Evolutionary conservation across 768 basidiomycete genomes (phyloP).

Genomic region (Phlebiopsis gigantea): DNA sequence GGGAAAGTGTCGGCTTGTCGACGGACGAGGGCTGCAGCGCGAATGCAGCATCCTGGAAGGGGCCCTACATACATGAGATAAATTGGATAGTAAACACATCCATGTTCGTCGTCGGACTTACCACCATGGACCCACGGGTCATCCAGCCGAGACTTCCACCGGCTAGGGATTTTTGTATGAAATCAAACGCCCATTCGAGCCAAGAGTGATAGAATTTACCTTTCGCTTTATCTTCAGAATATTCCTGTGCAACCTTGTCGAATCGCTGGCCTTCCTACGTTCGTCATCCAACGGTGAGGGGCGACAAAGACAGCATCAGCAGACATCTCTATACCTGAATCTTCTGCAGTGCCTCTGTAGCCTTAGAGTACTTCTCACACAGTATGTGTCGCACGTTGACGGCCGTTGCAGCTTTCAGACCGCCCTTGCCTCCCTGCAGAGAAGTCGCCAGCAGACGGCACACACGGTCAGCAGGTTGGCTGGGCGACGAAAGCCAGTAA

Average conservation of each 20-base stretch:
- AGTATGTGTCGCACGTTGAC: conserved; percentile 85
- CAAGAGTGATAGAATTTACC: conserved; percentile 31
- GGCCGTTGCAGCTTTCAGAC: conserved; percentile 72
- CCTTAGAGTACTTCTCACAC: conserved; percentile 84
- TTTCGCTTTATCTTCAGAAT: conserved; percentile 90
- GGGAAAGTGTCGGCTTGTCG: conserved; percentile 68
- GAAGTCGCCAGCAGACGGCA: neutral
- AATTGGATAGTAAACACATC: neutral
- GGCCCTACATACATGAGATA: conserved; percentile 30
- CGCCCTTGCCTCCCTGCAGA: conserved; percentile 31
- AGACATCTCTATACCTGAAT: conserved; percentile 50
- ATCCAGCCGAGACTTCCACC: conserved; percentile 89
- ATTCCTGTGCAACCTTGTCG: conserved; percentile 86
- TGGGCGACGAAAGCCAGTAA: too few species aligned
- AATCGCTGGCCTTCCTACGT: conserved; percentile 74
- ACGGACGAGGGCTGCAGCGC: conserved; percentile 72
- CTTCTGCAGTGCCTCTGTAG: conserved; percentile 71
- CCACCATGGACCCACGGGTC: conserved; percentile 80
- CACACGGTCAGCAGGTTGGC: neutral
- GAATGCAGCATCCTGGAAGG: conserved; percentile 89
- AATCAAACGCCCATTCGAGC: neutral
- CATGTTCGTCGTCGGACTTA: conserved; percentile 28
- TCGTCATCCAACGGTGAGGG: neutral
- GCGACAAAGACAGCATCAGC: neutral
- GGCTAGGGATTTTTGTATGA: conserved; percentile 37